Evolutionary conservation across 352 stramenopile species (phyloP).

Genomic region (Sclerospora graminicola): DNA sequence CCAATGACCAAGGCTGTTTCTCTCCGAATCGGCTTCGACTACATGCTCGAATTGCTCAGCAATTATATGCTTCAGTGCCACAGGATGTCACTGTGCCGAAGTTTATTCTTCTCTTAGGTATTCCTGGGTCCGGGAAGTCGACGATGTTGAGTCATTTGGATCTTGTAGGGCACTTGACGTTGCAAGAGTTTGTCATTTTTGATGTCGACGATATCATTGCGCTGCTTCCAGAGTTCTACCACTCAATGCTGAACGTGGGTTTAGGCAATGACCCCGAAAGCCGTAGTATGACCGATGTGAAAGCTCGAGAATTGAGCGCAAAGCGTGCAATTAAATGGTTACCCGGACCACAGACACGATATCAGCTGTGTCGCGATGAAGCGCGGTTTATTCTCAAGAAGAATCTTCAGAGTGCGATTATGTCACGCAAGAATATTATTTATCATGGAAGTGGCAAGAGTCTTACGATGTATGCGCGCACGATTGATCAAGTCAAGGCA

Average conservation of each 20-base stretch:
- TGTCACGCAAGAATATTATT: slow-evolving; percentile 74
- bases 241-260: slow-evolving; percentile 75
- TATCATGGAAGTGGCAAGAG: slow-evolving; percentile 68
- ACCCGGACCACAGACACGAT: slow-evolving; percentile 50
- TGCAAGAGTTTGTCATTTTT: slow-evolving; percentile 79
- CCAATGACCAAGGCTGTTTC: slow-evolving; percentile 49
- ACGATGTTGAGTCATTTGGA: slow-evolving; percentile 71
- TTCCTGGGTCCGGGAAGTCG: slow-evolving; percentile 60
- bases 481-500: slow-evolving; percentile 58
- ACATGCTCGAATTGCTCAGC: slow-evolving; percentile 64
- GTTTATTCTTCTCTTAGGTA: slow-evolving; percentile 61
- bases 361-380: slow-evolving; percentile 72
- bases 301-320: slow-evolving; percentile 4
- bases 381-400: slow-evolving; percentile 75
- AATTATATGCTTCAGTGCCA: slow-evolving; percentile 47
- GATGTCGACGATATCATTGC: slow-evolving; percentile 74
- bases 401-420: slow-evolving; percentile 66
- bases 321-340: slow-evolving; percentile 17
- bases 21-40: slow-evolving; percentile 45
- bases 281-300: slow-evolving; percentile 10
- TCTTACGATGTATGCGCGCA: slow-evolving; percentile 46
- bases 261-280: slow-evolving; percentile 47
- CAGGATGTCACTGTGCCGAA: slow-evolving; percentile 43
- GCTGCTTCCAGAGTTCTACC: slow-evolving; percentile 70
- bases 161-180: slow-evolving; percentile 47